Evolutionary conservation across 2,329 filamentous ascomycete genomes (phyloP).

Genomic region (Fusarium domesticum): DNA sequence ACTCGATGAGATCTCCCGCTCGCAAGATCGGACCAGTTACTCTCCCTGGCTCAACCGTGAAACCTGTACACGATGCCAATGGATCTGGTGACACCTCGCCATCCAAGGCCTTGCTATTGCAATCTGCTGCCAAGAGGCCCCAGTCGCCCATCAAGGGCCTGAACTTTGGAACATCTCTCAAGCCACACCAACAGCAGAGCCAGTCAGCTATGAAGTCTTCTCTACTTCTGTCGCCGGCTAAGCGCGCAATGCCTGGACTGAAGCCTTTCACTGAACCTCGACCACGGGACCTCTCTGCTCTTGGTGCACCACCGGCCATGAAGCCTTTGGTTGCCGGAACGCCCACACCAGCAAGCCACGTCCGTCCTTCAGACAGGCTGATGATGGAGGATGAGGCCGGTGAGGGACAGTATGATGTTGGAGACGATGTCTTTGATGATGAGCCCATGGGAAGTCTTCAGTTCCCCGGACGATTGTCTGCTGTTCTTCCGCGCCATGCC

Average conservation of each 20-base stretch:
- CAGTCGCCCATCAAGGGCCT: constrained; percentile 44
- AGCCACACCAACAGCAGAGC: constrained; percentile 29
- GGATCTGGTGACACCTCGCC: constrained; percentile 28
- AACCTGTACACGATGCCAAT: constrained; percentile 13
- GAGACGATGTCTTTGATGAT: constrained; percentile 34
- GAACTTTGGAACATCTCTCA: constrained; percentile 27
- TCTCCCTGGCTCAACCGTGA: constrained; percentile 35
- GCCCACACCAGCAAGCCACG: constrained; percentile 24
- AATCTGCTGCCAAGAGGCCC: constrained; percentile 51
- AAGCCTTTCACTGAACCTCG: constrained; percentile 33
- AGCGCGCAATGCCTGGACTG: constrained; percentile 39
- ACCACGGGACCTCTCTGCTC: constrained; percentile 13
- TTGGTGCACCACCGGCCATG: constrained; percentile 34
- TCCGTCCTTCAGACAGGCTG: constrained; percentile 37
- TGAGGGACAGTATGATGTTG: constrained; percentile 19
- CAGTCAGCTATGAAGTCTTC: constrained; percentile 44
- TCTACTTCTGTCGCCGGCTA: constrained; percentile 51
- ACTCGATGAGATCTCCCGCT: constrained; percentile 54
- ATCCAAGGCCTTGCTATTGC: constrained; percentile 45
- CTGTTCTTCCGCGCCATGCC: constrained; percentile 42
- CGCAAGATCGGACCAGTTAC: constrained; percentile 39
- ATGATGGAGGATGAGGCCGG: constrained; percentile 35
- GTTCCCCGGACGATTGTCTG: constrained; percentile 47
- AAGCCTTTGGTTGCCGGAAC: constrained; percentile 37
- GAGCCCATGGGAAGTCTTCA: constrained; percentile 36